phyloP scores from a whole-genome alignment of 768 basidiomycete genomes.

The Rhizopogon vinicolor region DNA sequence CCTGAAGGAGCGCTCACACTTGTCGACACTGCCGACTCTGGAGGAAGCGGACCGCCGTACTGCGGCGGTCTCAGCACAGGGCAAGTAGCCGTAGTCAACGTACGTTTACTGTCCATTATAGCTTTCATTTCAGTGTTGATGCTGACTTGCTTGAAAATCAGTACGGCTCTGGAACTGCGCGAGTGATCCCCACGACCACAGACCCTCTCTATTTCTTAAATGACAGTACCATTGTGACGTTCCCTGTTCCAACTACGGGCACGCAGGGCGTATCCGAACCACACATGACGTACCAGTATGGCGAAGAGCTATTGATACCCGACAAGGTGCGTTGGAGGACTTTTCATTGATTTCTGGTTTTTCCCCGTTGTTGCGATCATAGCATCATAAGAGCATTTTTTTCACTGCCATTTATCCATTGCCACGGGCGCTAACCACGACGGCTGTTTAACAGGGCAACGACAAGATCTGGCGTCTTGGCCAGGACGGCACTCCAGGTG shows the following conservation, averaged over 20 bases:
- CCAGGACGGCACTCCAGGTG: conserved; percentile 35
- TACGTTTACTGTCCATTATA: conserved; percentile 19
- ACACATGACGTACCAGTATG: conserved; percentile 59
- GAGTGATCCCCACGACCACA: conserved; percentile 43
- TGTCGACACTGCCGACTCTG: conserved; percentile 43
- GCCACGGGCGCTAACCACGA: too few relatives aligned
- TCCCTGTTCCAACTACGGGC: conserved; percentile 39
- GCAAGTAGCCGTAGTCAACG: conserved; percentile 57
- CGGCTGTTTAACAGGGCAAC: conserved; percentile 39
- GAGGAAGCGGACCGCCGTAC: conserved; percentile 50
- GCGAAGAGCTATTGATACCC: conserved; percentile 54
- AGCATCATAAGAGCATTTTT: not conserved
- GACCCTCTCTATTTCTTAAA: conserved; percentile 31
- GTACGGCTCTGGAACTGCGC: conserved; percentile 53
- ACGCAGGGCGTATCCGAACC: conserved; percentile 45
- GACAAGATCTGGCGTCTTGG: conserved; percentile 69
- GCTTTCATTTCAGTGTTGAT: too few relatives aligned
- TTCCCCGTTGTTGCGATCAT: not conserved
- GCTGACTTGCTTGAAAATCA: conserved; percentile 9
- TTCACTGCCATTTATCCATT: not conserved
- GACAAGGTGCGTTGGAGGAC: conserved; percentile 46
- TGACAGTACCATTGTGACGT: conserved; percentile 41
- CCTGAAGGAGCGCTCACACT: conserved; percentile 39
- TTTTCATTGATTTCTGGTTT: not conserved
- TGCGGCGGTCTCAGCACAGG: conserved; percentile 47